These are phyloP conservation scores for Epichloe sibirici DNA, from an alignment of 2,329 filamentous ascomycete genomes.

Conservation along the genomic window DNA sequence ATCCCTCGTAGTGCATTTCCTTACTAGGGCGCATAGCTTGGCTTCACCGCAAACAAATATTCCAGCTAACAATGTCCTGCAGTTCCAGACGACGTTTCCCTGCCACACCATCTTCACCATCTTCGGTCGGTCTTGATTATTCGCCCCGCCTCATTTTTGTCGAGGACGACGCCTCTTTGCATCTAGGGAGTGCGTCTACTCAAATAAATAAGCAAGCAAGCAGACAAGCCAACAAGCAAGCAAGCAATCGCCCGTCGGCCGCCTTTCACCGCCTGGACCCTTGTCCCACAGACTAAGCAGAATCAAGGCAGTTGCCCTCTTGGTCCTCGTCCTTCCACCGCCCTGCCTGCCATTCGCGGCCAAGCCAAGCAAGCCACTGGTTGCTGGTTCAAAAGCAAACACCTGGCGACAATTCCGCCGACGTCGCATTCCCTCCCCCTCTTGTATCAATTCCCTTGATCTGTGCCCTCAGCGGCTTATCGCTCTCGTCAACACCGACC, in stretches of 20 bases:
- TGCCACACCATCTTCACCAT: not conserved
- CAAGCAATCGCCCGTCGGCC: not conserved
- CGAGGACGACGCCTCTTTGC: not conserved
- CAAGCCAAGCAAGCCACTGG: not conserved
- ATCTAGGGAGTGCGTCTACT: not conserved
- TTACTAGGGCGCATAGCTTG: not conserved
- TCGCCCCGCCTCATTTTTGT: too few species aligned
- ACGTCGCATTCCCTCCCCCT: slow-evolving; percentile 7
- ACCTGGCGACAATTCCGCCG: slow-evolving; percentile 6
- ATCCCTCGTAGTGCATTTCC: not conserved
- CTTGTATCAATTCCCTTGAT: not conserved
- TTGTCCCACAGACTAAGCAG: not conserved
- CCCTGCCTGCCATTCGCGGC: not conserved
- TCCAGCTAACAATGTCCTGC: slow-evolving; percentile 1
- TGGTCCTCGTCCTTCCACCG: not conserved
- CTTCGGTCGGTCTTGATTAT: too few species aligned
- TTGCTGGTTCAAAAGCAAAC: slow-evolving; percentile 2
- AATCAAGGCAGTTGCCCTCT: not conserved
- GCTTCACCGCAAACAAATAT: not conserved
- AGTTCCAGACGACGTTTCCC: slow-evolving; percentile 2
- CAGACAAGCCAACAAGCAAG: not conserved
- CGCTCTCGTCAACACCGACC: not conserved
- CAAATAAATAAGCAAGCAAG: not conserved
- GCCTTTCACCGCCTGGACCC: slow-evolving; percentile 14
- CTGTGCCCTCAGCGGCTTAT: slow-evolving; percentile 1